phyloP scores from a whole-genome alignment of 129 eudicot genomes.

The Helianthus tuberosus region DNA sequence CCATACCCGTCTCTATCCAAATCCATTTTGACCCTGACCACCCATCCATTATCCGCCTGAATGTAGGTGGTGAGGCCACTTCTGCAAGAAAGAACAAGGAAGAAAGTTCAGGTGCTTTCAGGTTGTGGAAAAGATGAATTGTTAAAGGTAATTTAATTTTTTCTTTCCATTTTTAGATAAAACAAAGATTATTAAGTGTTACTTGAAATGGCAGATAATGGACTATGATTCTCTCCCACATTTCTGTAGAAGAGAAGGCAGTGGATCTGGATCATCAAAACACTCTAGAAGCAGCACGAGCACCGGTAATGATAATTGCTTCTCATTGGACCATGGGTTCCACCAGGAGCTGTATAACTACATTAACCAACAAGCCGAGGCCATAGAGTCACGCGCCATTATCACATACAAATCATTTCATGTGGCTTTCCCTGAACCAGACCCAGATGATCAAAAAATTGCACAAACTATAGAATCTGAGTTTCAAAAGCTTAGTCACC shows the following conservation, averaged over 20 bases:
- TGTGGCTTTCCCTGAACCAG: slow-evolving; percentile 77
- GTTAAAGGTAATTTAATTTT: slow-evolving; percentile 51
- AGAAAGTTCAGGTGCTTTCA: slow-evolving; percentile 82
- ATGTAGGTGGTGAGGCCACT: slow-evolving; percentile 93
- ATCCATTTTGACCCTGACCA: not conserved
- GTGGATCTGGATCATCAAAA: slow-evolving; percentile 63
- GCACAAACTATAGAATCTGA: slow-evolving; percentile 78
- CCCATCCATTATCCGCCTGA: not conserved
- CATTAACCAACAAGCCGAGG: slow-evolving; percentile 64
- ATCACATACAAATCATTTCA: slow-evolving; percentile 72
- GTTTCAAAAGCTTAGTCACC: slow-evolving; percentile 62
- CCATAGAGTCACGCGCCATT: slow-evolving; percentile 30
- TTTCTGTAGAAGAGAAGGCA: slow-evolving; percentile 70
- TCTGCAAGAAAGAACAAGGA: slow-evolving; percentile 89
- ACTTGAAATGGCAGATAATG: slow-evolving; percentile 70
- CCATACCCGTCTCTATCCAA: too few species aligned
- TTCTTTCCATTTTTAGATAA: not conserved
- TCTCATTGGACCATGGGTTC: slow-evolving; percentile 70
- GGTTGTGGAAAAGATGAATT: slow-evolving; percentile 84
- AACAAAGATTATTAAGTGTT: not conserved
- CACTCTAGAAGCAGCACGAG: slow-evolving; percentile 46
- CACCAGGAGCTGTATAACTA: slow-evolving; percentile 79
- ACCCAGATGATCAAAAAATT: slow-evolving; percentile 65
- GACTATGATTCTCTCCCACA: slow-evolving; percentile 61
- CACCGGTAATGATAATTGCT: slow-evolving; percentile 53